Percentiles rank a stretch among this genome's conserved stretches.
Conservation (phyloP, 2,329 filamentous ascomycete species). For the Stenocarpella maydis region DNA sequence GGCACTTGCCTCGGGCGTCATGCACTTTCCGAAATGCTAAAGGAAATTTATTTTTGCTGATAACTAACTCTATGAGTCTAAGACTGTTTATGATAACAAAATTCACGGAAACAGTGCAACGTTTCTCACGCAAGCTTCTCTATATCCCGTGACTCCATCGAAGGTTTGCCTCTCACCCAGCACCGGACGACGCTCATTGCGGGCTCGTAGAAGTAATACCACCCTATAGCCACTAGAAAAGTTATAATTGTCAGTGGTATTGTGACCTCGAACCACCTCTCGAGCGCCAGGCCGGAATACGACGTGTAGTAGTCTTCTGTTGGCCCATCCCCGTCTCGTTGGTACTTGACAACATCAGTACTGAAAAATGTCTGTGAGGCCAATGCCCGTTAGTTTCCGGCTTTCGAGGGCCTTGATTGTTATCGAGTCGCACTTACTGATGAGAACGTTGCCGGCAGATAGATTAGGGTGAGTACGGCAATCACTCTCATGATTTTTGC, state of each 20-base stretch:
- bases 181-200: no score
- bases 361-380: constrained; percentile 36
- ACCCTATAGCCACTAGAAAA: not conserved
- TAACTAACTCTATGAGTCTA: no score
- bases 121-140: no score
- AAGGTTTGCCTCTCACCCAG: not conserved
- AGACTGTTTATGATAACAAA: no score
- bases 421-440: no score
- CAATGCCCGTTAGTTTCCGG: no score
- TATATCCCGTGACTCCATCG: no score
- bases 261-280: not conserved
- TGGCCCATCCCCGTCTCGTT: constrained; percentile 13
- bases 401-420: no score
- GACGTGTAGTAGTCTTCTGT: not conserved
- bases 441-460: constrained; percentile 42
- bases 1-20: no score
- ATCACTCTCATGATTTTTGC: constrained; percentile 42
- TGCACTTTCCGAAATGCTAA: no score
- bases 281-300: not conserved
- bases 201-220: not conserved
- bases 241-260: not conserved
- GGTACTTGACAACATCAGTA: constrained; percentile 38
- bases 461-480: constrained; percentile 42
- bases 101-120: no score
- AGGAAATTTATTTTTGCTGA: no score